A percentile compares a stretch with the other conserved stretches of the same genome.
These are phyloP conservation scores for Ophiostoma triangulosporum DNA, from an alignment of 2,329 filamentous ascomycete genomes.

Conservation along the genomic window DNA sequence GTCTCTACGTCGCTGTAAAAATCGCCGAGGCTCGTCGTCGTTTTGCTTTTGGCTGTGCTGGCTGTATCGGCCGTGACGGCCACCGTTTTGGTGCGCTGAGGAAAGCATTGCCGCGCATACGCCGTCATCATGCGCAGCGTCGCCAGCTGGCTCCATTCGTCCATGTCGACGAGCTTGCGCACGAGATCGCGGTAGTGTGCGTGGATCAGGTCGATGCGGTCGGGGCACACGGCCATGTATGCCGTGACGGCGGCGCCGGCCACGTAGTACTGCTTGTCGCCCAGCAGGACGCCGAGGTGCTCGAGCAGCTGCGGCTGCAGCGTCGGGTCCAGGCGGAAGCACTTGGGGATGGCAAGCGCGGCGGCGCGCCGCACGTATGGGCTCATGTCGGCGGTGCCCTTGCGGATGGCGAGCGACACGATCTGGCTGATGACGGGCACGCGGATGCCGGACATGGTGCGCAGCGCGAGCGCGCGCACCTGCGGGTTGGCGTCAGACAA, in stretches of 20 bases:
- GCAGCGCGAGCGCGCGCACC: slow-evolving; percentile 78
- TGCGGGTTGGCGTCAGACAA: slow-evolving; percentile 85
- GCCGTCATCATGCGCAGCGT: slow-evolving; percentile 68
- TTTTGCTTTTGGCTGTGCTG: background rate
- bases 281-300: slow-evolving; percentile 63
- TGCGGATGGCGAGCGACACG: slow-evolving; percentile 88
- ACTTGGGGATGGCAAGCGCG: slow-evolving; percentile 88
- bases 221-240: slow-evolving; percentile 80
- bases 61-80: slow-evolving; percentile 24
- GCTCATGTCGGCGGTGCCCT: slow-evolving; percentile 86
- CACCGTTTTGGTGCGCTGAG: slow-evolving; percentile 37
- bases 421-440: slow-evolving; percentile 98
- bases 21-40: slow-evolving; percentile 24
- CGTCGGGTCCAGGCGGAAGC: slow-evolving; percentile 76
- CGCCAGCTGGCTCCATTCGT: slow-evolving; percentile 91
- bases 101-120: slow-evolving; percentile 83
- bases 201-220: slow-evolving; percentile 78
- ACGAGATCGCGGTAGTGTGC: slow-evolving; percentile 75
- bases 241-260: slow-evolving; percentile 82
- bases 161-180: slow-evolving; percentile 93
- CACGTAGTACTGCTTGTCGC: slow-evolving; percentile 93
- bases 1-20: background rate
- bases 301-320: slow-evolving; percentile 77
- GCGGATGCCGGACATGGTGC: slow-evolving; percentile 94
- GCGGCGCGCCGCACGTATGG: slow-evolving; percentile 86